phyloP scores from a whole-genome alignment of 148 eudicot genomes.

The Oxyria digyna region DNA sequence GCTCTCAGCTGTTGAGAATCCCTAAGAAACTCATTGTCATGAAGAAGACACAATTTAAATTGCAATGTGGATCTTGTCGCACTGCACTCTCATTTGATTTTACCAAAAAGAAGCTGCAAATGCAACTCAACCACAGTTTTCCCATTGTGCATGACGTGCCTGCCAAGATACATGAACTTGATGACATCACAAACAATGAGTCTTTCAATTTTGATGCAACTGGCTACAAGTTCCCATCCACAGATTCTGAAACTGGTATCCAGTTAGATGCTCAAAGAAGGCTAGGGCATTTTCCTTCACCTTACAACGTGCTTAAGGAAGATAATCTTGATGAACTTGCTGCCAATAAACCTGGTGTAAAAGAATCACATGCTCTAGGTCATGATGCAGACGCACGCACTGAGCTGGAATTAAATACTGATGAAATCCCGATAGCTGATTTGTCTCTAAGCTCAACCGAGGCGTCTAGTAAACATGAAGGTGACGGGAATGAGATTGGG shows the following conservation, averaged over 20 bases:
- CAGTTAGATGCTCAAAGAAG: conserved; percentile 20
- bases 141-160: conserved; percentile 10
- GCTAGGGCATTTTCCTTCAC: conserved; percentile 18
- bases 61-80: conserved; percentile 69
- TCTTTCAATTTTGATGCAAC: conserved; percentile 36
- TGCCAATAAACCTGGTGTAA: not conserved
- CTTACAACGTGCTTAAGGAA: conserved; percentile 34
- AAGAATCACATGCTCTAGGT: not conserved
- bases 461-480: conserved; percentile 20
- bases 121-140: conserved; percentile 14
- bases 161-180: not conserved
- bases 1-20: conserved; percentile 59
- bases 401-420: conserved; percentile 35
- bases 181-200: conserved; percentile 13
- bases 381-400: conserved; percentile 1
- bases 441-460: conserved; percentile 33
- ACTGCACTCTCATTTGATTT: conserved; percentile 28
- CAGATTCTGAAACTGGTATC: conserved; percentile 20
- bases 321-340: conserved; percentile 8
- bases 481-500: conserved; percentile 19
- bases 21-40: conserved; percentile 25
- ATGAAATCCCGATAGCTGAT: conserved; percentile 19
- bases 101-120: conserved; percentile 26
- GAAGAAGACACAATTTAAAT: conserved; percentile 16
- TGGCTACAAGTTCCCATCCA: conserved; percentile 24